phyloP scores from a whole-genome alignment of 2,329 filamentous ascomycete species.

The Neospermospora avenae region DNA sequence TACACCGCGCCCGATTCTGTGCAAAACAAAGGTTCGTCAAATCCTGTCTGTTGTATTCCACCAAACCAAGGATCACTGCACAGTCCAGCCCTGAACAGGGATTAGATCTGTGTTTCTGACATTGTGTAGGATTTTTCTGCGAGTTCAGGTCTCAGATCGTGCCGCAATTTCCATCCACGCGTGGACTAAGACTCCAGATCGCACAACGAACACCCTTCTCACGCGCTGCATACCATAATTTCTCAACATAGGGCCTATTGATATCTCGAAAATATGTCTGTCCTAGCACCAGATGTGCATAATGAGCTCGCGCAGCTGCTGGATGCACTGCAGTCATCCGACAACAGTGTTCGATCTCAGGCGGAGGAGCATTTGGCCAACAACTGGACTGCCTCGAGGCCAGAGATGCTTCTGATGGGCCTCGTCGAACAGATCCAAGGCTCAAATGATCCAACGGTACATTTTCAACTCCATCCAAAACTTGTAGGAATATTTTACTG shows the following conservation, averaged over 20 bases:
- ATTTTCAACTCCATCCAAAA: constrained; percentile 7
- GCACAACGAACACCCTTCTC: neutral
- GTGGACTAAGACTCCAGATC: neutral
- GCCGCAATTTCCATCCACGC: neutral
- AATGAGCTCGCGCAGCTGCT: constrained; percentile 82
- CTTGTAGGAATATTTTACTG: constrained; percentile 2
- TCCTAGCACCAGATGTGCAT: constrained; percentile 81
- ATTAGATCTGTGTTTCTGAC: neutral
- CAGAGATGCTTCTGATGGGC: constrained; percentile 89
- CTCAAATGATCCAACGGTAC: constrained; percentile 48
- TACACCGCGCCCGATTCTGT: constrained; percentile 9
- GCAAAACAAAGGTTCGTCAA: constrained; percentile 8
- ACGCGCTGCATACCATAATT: neutral
- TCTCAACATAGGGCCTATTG: neutral
- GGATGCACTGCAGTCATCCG: constrained; percentile 81
- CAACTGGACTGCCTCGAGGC: constrained; percentile 80
- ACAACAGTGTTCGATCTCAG: constrained; percentile 80
- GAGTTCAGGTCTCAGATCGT: neutral
- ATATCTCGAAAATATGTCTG: constrained; percentile 61
- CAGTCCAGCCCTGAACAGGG: neutral
- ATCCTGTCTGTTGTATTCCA: neutral
- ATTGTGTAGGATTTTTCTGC: neutral
- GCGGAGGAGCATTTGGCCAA: constrained; percentile 88
- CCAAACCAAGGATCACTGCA: neutral
- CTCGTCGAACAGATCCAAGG: constrained; percentile 86